Evolutionary conservation across 805 yeast species (phyloP).

Genomic region (Torulaspora maleeae): DNA sequence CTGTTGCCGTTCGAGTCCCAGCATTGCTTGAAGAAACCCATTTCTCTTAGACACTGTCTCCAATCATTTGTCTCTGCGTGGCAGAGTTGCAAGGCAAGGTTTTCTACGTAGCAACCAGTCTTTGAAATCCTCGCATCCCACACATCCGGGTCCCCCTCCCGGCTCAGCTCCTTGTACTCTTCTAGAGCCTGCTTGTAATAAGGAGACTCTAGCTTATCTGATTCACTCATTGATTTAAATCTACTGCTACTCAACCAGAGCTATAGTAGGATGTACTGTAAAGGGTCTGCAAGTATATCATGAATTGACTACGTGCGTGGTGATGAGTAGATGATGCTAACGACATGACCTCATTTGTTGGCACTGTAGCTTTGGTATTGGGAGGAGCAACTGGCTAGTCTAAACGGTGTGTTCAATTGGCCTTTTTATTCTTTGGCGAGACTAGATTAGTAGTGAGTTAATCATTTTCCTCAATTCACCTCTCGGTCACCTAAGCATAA

Average conservation of each 20-base stretch:
- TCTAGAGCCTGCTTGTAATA: constrained; percentile 32
- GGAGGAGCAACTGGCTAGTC: neutral
- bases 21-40: constrained; percentile 58
- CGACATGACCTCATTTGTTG: too few species aligned
- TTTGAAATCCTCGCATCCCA: constrained; percentile 71
- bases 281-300: neutral
- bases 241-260: neutral
- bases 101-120: constrained; percentile 74
- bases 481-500: neutral
- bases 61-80: constrained; percentile 81
- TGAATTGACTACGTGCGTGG: neutral
- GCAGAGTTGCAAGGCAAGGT: constrained; percentile 64
- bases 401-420: too few species aligned
- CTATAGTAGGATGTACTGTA: neutral
- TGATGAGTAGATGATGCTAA: neutral
- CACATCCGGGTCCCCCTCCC: constrained; percentile 64
- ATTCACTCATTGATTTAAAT: neutral
- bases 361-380: too few species aligned
- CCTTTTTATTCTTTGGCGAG: neutral
- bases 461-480: neutral
- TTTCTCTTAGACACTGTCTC: constrained; percentile 67
- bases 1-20: constrained; percentile 57
- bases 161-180: constrained; percentile 32
- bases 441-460: too few species aligned
- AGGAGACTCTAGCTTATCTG: constrained; percentile 11